phyloP scores from a whole-genome alignment of 78 protist species.

The Paulinella micropora region DNA sequence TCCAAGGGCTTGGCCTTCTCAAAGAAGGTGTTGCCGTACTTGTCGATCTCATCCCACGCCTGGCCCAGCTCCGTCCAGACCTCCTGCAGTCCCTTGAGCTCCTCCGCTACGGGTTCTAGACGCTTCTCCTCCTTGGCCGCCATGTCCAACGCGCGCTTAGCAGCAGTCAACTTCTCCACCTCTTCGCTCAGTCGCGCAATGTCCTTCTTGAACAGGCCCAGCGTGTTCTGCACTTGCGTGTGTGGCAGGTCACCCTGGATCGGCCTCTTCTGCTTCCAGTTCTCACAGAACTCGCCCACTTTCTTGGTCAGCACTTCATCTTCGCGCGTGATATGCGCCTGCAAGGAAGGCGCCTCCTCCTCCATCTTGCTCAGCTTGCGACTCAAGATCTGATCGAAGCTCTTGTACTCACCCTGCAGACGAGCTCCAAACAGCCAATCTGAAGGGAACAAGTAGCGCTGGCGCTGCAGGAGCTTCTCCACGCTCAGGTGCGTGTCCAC shows the following conservation, averaged over 20 bases:
- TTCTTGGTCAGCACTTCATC: neutral
- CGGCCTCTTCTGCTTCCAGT: neutral
- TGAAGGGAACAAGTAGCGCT: neutral
- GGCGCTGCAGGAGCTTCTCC: neutral
- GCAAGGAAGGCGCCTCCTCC: neutral
- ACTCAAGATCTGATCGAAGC: neutral
- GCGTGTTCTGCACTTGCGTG: neutral
- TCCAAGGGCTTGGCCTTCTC: neutral
- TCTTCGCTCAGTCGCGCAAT: neutral
- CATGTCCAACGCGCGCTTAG: conserved; percentile 1
- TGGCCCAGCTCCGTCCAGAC: neutral
- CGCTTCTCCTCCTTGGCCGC: neutral
- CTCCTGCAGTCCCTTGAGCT: conserved; percentile 6
- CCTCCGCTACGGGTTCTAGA: neutral
- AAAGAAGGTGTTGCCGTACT: neutral
- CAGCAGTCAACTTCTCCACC: neutral
- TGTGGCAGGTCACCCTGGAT: neutral
- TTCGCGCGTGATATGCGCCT: neutral
- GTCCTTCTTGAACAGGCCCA: neutral
- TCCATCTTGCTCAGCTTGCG: neutral
- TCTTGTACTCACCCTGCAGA: neutral
- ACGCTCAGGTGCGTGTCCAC: neutral
- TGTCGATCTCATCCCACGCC: neutral
- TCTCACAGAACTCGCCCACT: neutral
- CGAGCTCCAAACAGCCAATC: neutral